Conservation (phyloP, 352 stramenopile genomes). For the Pythium aquatile region DNA sequence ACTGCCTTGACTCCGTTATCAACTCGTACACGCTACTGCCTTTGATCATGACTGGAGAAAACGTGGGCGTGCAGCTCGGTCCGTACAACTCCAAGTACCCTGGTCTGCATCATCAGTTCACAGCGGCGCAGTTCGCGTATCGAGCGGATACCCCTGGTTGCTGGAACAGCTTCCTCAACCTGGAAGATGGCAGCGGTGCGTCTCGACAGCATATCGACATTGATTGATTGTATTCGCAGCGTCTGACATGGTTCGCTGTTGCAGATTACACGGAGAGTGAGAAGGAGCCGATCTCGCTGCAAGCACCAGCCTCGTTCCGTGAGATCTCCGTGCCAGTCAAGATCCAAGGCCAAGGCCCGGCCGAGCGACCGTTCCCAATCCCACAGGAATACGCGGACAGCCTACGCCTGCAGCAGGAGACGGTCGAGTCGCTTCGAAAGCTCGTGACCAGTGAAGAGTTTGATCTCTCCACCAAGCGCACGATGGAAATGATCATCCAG, state of each 20-base stretch:
- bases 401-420: conserved; percentile 71
- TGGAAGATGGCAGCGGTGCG: conserved; percentile 66
- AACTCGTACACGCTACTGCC: conserved; percentile 91
- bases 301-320: conserved; percentile 54
- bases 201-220: neutral
- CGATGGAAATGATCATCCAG: conserved; percentile 83
- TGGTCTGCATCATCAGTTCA: conserved; percentile 78
- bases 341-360: conserved; percentile 31
- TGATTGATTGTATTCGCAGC: neutral
- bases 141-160: conserved; percentile 46
- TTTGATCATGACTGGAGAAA: conserved; percentile 94
- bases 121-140: conserved; percentile 42
- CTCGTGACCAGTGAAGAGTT: conserved; percentile 82
- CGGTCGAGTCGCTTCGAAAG: conserved; percentile 66
- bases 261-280: conserved; percentile 33
- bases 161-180: conserved; percentile 69
- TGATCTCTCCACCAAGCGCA: conserved; percentile 70
- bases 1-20: conserved; percentile 92
- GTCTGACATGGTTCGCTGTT: conserved; percentile 1
- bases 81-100: conserved; percentile 96
- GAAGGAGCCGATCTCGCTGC: conserved; percentile 56
- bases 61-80: conserved; percentile 92
- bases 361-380: conserved; percentile 76
- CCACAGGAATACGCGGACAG: conserved; percentile 64
- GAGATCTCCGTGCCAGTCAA: conserved; percentile 77